Conservation (phyloP, 208 protist species). For the Trypanosoma scelopori region DNA sequence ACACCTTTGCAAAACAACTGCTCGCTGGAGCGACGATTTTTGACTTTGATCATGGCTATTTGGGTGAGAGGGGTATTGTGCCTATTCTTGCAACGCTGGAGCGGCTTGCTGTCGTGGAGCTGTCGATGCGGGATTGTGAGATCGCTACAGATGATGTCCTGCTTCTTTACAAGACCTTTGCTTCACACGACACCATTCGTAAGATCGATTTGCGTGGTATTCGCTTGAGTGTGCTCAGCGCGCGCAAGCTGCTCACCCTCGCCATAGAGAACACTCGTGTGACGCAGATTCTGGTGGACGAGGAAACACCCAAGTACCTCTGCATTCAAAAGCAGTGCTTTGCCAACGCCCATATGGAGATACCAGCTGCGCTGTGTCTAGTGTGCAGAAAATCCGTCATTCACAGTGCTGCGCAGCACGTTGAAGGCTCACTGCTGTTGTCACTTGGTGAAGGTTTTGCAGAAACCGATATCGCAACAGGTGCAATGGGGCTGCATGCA, state of each 20-base stretch:
- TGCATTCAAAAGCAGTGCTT: slow-evolving; percentile 69
- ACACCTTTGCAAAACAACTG: slow-evolving; percentile 68
- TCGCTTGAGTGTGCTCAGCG: slow-evolving; percentile 40
- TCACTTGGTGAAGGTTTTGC: slow-evolving; percentile 31
- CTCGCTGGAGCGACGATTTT: slow-evolving; percentile 44
- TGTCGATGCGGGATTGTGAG: slow-evolving; percentile 51
- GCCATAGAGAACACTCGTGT: slow-evolving; percentile 52
- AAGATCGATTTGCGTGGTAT: slow-evolving; percentile 79
- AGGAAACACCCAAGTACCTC: slow-evolving; percentile 58
- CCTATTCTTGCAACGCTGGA: slow-evolving; percentile 71
- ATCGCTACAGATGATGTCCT: slow-evolving; percentile 52
- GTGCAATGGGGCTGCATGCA: slow-evolving; percentile 40
- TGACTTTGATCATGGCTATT: slow-evolving; percentile 79
- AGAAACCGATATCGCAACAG: slow-evolving; percentile 17
- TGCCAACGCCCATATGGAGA: slow-evolving; percentile 41
- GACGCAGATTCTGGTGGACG: slow-evolving; percentile 62
- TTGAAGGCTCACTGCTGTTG: slow-evolving; percentile 36
- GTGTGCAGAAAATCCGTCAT: slow-evolving; percentile 42
- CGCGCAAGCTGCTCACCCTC: slow-evolving; percentile 59
- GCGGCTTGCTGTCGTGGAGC: slow-evolving; percentile 42
- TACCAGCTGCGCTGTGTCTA: slow-evolving; percentile 44
- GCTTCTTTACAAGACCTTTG: slow-evolving; percentile 50
- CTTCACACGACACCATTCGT: slow-evolving; percentile 54
- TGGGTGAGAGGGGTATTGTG: slow-evolving; percentile 69
- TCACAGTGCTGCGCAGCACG: slow-evolving; percentile 15